phyloP scores from a whole-genome alignment of 2,329 filamentous ascomycete genomes.

The Beauveria caledonica region DNA sequence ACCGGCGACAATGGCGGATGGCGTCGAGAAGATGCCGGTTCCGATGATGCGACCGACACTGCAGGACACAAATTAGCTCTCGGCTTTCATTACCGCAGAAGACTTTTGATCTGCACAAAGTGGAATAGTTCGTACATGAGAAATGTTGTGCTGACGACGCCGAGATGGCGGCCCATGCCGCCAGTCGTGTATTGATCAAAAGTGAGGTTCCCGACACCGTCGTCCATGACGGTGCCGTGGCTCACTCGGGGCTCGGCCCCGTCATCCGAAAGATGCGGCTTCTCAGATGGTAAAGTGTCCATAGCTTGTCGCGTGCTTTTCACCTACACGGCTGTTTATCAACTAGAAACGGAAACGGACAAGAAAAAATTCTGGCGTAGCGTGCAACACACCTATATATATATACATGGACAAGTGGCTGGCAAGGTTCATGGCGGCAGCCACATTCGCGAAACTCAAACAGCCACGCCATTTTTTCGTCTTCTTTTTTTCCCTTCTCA shows the following conservation, averaged over 20 bases:
- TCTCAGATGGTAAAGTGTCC: background rate
- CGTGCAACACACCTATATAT: background rate
- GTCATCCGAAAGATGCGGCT: background rate
- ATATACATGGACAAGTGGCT: too few relatives aligned
- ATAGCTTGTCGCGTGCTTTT: background rate
- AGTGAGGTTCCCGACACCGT: constrained; percentile 13
- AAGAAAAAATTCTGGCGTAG: background rate
- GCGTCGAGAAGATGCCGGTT: constrained; percentile 17
- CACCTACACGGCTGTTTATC: too few relatives aligned
- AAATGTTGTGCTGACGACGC: constrained; percentile 16
- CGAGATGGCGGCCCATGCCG: constrained; percentile 17
- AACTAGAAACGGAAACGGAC: background rate
- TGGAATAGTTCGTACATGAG: constrained; percentile 14
- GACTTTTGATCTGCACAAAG: too few relatives aligned
- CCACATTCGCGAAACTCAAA: background rate
- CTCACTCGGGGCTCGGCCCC: background rate
- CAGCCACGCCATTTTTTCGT: background rate
- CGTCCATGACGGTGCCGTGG: background rate
- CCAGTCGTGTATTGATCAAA: constrained; percentile 17
- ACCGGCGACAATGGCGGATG: constrained; percentile 16
- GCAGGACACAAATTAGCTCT: background rate
- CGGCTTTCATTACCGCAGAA: background rate
- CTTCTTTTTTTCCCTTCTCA: background rate
- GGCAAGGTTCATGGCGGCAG: background rate
- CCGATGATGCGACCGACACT: constrained; percentile 18